These are phyloP conservation scores for Entamoeba moshkovskii DNA, from an alignment of 208 protist genomes.

Conservation along the genomic window DNA sequence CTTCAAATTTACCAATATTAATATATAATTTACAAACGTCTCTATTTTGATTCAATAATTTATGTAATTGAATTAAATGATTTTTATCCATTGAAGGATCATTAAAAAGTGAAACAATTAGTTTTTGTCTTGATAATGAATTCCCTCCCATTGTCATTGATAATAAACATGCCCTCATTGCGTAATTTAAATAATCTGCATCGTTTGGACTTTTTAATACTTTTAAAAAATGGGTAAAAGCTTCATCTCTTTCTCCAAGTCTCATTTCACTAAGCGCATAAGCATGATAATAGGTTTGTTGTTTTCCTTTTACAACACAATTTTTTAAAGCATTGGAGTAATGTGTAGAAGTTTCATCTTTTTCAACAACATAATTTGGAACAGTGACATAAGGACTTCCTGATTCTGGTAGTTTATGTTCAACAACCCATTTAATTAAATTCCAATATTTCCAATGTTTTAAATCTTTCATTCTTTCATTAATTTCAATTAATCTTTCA, in stretches of 20 bases:
- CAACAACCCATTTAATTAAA: not conserved
- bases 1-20: not conserved
- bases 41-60: not conserved
- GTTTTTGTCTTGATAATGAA: not conserved
- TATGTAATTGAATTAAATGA: not conserved
- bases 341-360: not conserved
- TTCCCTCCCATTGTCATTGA: not conserved
- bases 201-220: not conserved
- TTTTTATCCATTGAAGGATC: not conserved
- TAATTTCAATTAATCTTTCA: not conserved
- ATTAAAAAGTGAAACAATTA: not conserved
- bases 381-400: not conserved
- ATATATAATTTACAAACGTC: not conserved
- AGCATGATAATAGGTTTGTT: not conserved
- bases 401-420: not conserved
- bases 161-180: not conserved
- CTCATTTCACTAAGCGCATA: not conserved
- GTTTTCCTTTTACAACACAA: not conserved
- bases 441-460: not conserved
- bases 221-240: not conserved
- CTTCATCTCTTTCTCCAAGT: not conserved
- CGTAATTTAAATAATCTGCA: not conserved
- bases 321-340: not conserved
- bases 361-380: not conserved
- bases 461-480: not conserved